Percentiles rank a stretch among this genome's conserved stretches.
These are phyloP conservation scores for Pichia insulana DNA, from an alignment of 805 yeast genomes.

Conservation along the genomic window DNA sequence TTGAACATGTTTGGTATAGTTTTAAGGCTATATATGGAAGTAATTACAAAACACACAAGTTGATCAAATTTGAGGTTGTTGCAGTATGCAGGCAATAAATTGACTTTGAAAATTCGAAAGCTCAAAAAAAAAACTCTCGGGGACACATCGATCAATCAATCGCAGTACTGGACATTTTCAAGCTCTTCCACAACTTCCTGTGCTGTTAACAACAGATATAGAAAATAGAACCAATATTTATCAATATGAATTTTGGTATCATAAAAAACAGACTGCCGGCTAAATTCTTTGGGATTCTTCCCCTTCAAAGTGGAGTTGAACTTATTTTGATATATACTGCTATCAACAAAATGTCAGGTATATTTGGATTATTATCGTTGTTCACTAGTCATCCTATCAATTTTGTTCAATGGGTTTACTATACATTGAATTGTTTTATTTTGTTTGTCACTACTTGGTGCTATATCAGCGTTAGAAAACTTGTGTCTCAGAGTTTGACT, in stretches of 20 bases:
- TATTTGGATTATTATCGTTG: slow-evolving; percentile 76
- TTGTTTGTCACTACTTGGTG: slow-evolving; percentile 44
- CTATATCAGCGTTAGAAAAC: slow-evolving; percentile 1
- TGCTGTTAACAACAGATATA: no score
- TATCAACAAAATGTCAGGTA: slow-evolving; percentile 82
- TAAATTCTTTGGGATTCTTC: slow-evolving; percentile 62
- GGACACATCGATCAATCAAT: no score
- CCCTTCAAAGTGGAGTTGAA: slow-evolving; percentile 85
- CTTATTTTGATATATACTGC: slow-evolving; percentile 64
- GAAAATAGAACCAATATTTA: no score
- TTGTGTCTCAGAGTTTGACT: not conserved
- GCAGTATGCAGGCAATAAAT: no score
- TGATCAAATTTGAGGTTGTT: no score
- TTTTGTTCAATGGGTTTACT: slow-evolving; percentile 74
- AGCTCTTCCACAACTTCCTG: no score
- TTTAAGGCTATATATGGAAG: no score
- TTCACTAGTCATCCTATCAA: slow-evolving; percentile 85
- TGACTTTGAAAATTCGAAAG: no score
- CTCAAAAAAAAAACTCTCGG: no score
- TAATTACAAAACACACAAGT: no score
- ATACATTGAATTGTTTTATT: slow-evolving; percentile 52
- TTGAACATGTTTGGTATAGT: slow-evolving; percentile 4
- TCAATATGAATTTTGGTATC: not conserved
- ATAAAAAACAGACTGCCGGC: slow-evolving; percentile 17
- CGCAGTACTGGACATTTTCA: no score